Percentiles rank a stretch among this genome's conserved stretches.
phyloP scores from a whole-genome alignment of 1,284 basidiomycete genomes.

The Ceratobasidium sp. region DNA sequence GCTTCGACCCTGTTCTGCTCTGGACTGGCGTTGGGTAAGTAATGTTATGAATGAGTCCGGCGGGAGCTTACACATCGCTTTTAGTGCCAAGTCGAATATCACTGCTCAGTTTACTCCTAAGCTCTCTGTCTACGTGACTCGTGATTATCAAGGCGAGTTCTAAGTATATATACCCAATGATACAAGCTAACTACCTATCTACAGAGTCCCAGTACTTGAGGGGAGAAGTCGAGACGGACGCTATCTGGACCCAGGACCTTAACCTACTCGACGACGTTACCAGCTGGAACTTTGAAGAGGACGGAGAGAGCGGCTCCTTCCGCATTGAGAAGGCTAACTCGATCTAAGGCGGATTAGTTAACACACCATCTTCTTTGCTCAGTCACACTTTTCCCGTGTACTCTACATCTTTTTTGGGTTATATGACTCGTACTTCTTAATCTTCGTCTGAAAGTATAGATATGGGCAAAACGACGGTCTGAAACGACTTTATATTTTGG shows the following conservation, averaged over 20 bases:
- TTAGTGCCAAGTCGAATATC: conserved; percentile 25
- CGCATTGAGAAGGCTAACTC: neutral
- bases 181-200: neutral
- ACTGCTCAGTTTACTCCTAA: conserved; percentile 18
- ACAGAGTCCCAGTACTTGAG: conserved; percentile 1
- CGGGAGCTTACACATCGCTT: neutral
- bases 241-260: conserved; percentile 21
- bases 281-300: conserved; percentile 32
- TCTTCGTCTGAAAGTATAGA: no score
- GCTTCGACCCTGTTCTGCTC: conserved; percentile 4
- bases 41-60: no score
- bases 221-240: conserved; percentile 21
- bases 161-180: neutral
- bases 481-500: no score
- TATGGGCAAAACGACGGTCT: no score
- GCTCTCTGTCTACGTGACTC: conserved; percentile 22
- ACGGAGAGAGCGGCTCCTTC: conserved; percentile 7
- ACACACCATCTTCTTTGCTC: no score
- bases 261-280: conserved; percentile 23
- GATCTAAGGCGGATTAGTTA: no score
- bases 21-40: conserved; percentile 34
- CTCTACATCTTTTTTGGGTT: no score
- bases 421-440: no score
- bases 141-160: conserved; percentile 1
- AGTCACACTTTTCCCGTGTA: no score